Conservation (phyloP, 2,329 filamentous ascomycete genomes). For the Fusarium sp. region DNA sequence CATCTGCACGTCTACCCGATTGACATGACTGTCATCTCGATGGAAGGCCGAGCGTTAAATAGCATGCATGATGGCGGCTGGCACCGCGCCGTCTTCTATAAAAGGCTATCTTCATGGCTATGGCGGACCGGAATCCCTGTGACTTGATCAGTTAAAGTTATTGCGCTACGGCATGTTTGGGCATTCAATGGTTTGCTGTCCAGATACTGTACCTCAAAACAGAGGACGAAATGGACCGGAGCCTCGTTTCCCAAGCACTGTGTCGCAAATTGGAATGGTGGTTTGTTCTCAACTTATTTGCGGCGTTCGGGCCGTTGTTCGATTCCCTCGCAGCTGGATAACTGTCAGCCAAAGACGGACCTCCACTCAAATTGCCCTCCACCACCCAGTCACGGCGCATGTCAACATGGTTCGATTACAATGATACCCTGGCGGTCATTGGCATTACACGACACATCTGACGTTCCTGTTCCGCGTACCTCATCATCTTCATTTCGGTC, state of each 20-base stretch:
- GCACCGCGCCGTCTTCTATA: conserved; percentile 1
- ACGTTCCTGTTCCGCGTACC: neutral
- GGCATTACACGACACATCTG: neutral
- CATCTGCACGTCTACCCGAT: conserved; percentile 5
- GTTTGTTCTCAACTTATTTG: conserved; percentile 1
- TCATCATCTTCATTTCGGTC: neutral
- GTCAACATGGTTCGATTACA: conserved; percentile 31
- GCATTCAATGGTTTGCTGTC: neutral
- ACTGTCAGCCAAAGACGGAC: conserved; percentile 24
- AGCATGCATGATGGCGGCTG: conserved; percentile 28
- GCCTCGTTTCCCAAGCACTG: neutral
- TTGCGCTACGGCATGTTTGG: neutral
- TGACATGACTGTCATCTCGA: neutral
- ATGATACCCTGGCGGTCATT: conserved; percentile 30
- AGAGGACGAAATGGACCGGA: neutral
- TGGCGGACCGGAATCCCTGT: conserved; percentile 12
- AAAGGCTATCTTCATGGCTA: neutral
- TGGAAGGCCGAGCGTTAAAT: conserved; percentile 13
- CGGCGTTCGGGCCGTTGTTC: conserved; percentile 34
- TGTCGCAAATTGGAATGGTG: conserved; percentile 22
- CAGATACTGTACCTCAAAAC: neutral
- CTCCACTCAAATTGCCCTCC: conserved; percentile 24
- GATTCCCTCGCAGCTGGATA: conserved; percentile 9
- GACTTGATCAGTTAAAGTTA: neutral
- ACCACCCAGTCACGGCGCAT: conserved; percentile 28